Evolutionary conservation across 164 flowering plant genomes (phyloP), one percentile per base, ranked within the genome.

Genomic region (Pachysandra terminalis): DNA sequence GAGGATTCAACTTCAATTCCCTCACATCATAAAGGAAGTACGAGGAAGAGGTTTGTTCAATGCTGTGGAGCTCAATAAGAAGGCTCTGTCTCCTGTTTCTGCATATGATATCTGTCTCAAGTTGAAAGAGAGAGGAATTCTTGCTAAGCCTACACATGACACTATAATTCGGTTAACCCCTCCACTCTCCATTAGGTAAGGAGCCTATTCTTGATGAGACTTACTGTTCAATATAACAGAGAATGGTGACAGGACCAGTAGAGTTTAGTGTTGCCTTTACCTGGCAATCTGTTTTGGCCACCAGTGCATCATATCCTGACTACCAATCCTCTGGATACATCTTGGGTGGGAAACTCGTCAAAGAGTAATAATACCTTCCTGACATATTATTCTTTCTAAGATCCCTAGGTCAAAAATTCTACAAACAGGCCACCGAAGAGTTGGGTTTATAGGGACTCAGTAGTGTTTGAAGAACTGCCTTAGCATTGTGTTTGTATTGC

Each of bases 81-180:
- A 82, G 67, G 80, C 80, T 48, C 73, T 90, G 55, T 77, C 41
- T 56, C 91, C 98, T 28, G 80, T 83, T 54, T 85, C 93, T 61
- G 99, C 97, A 54, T 92, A 84, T 82, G 99, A 95, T 76, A 75
- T 92, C 57, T 92, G 98, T 67, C 80, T 92, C 66, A 88, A 84
- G 81, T 72, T 92, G 75, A 95, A 92, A 78, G 98, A 87, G 59
- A 88, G 98, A 80, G 96, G 98, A 67, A 79, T 92, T 81, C 97
- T 95, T 76, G 97, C 99, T 3, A 95, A 95, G 81, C 97, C 99
- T 26, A 93, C 99, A 9, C 98, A 92, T 73, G 78, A 88, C 69
- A 82, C 95, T 32, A 88, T 89, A 51, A 90, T 95, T 56, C 81
- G 99, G 56, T 73, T 95, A 56, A 94, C 98, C n/a, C 99, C 99